Evolutionary conservation across 176 grass and related monocot species (phyloP), one percentile per base, ranked within the genome.

Genomic region (Hyparrhenia diplandra): DNA sequence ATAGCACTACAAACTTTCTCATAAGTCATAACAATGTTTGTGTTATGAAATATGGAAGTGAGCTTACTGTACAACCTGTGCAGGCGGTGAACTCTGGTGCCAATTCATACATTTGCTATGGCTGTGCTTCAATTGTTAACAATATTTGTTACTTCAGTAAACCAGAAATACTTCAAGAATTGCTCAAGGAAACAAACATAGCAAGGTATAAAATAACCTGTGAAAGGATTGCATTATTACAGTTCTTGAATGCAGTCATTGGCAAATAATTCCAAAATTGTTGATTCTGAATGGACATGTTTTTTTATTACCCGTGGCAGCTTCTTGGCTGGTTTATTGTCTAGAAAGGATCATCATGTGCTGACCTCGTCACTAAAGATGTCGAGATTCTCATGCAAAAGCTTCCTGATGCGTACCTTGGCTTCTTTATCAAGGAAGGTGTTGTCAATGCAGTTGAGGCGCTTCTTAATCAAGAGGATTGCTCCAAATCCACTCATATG

Each of bases 361-460:
- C 72, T 99, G 74, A 80, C 88, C 70, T 86, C 87, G 62, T 87
- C 96, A 45, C 57, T 99, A 67, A 95, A 83, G 87, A 91, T 90
- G 82, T 99, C 18, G 96, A 99, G 81, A 90, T 93, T 86, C 92
- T 99, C 40, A 99, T 99, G 96, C 92, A 95, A 93, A 99, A 99
- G 77, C 86, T 99, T 86, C 92, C 96, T 16, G 79, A 86, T 91
- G 85, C 86, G 80, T 99, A 95, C 85, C 90, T 95, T 75, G 88
- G 86, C 68, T 99, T 83, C 16, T 99, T 99, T 86, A 88, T 99
- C 80, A 99, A 99, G 81, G 96, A 95, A 93, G 96, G 96, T 36
- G 96, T 95, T 64, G 76, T 95, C 52, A 85, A 99, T 85, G 90
- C 90, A 8, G 83, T 99, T 40, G 90, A 95, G n/a, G 34, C 80